A percentile compares a stretch with the other conserved stretches of the same genome.
These are phyloP conservation scores for Pseudomassariella vexata DNA, from an alignment of 2,329 filamentous ascomycete species.

Conservation along the genomic window DNA sequence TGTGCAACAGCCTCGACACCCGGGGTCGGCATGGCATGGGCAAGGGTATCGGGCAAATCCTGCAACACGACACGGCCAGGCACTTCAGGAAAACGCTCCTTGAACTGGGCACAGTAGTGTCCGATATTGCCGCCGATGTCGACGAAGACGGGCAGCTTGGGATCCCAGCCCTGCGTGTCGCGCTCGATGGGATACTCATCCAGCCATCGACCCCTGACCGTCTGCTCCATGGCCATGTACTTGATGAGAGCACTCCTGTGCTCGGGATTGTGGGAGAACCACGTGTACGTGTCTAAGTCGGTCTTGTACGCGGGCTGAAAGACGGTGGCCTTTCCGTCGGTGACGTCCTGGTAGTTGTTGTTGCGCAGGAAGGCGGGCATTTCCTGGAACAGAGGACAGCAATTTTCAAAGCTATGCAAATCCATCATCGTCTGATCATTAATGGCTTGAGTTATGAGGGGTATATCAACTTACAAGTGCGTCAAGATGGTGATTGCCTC, in stretches of 20 bases:
- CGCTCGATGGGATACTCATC: constrained; percentile 12
- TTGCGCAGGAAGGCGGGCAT: constrained; percentile 13
- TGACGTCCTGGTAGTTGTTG: constrained; percentile 15
- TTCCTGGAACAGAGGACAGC: background rate
- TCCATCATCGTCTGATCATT: too few relatives aligned
- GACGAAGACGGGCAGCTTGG: constrained; percentile 7
- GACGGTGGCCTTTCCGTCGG: constrained; percentile 11
- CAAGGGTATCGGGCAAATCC: constrained; percentile 10
- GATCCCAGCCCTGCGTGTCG: background rate
- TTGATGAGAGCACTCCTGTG: too few relatives aligned
- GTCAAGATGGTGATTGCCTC: constrained; percentile 1
- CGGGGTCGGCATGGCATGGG: constrained; percentile 6
- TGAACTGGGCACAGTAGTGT: constrained; percentile 13
- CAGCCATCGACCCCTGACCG: constrained; percentile 13
- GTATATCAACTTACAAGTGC: too few relatives aligned
- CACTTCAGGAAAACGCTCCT: constrained; percentile 9
- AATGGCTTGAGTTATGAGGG: too few relatives aligned
- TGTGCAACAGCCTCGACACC: constrained; percentile 13
- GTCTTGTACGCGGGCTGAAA: constrained; percentile 21
- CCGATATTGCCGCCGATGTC: constrained; percentile 14
- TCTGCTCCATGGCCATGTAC: constrained; percentile 15
- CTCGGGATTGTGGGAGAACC: too few relatives aligned
- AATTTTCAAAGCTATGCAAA: constrained; percentile 1
- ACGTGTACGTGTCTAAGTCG: constrained; percentile 14
- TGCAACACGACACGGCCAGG: constrained; percentile 11